These are phyloP conservation scores for Moricandia moricandioides DNA, from an alignment of 345 rosid genomes.

Conservation along the genomic window DNA sequence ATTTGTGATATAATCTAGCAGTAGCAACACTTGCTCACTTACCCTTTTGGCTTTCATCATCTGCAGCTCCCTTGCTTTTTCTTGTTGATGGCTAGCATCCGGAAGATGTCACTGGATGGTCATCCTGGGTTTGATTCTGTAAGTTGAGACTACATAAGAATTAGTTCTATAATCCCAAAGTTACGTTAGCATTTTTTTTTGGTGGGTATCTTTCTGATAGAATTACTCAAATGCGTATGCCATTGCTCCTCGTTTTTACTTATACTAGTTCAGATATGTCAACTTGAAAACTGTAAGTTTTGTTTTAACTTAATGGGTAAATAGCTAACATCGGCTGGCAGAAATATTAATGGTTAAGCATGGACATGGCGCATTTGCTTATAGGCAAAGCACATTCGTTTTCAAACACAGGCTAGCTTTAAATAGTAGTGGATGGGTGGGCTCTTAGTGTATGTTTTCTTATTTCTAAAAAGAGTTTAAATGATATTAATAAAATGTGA, in stretches of 20 bases:
- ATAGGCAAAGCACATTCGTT: too few species aligned
- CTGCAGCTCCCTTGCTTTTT: conserved; percentile 80
- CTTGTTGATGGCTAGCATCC: conserved; percentile 72
- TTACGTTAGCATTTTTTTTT: background rate
- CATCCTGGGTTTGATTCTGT: conserved; percentile 92
- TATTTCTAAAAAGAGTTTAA: too few species aligned
- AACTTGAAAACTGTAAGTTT: background rate
- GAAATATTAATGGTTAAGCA: too few species aligned
- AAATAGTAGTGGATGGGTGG: too few species aligned
- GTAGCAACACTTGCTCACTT: background rate
- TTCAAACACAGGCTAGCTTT: too few species aligned
- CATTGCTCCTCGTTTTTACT: background rate
- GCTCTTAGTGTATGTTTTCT: too few species aligned
- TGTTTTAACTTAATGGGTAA: background rate
- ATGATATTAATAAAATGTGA: too few species aligned
- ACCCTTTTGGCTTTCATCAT: background rate
- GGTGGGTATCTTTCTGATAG: conserved; percentile 1
- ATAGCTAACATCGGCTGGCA: background rate
- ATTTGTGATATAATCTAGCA: background rate
- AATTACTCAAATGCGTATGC: background rate
- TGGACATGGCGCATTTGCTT: too few species aligned
- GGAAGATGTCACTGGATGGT: conserved; percentile 75
- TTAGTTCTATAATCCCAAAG: background rate
- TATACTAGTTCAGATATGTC: background rate
- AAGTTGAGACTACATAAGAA: conserved; percentile 36